phyloP scores from a whole-genome alignment of 306 rosid species.

The Quercus cerris region DNA sequence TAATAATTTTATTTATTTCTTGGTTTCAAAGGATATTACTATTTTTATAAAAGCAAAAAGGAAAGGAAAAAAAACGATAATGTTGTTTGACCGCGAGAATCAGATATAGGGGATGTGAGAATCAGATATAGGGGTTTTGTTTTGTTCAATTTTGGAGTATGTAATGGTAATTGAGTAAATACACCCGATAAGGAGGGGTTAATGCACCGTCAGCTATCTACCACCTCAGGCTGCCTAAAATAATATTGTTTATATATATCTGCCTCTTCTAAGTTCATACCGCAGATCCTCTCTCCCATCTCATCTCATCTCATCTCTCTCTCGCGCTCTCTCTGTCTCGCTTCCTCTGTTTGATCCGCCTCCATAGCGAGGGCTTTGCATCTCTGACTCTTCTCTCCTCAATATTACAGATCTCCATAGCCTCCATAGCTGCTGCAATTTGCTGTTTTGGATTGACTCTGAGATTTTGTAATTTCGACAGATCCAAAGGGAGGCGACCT shows the following conservation, averaged over 20 bases:
- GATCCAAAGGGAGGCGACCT: slow-evolving; percentile 22
- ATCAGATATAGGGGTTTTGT: too few species aligned
- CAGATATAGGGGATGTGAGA: too few species aligned
- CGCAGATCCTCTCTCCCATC: background rate
- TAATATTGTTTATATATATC: background rate
- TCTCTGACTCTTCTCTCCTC: background rate
- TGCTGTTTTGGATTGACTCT: slow-evolving; percentile 1
- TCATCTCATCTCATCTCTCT: background rate
- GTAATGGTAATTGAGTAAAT: slow-evolving; percentile 37
- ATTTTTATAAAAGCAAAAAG: too few species aligned
- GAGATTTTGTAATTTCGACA: background rate
- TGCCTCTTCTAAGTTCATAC: background rate
- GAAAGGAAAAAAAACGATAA: too few species aligned
- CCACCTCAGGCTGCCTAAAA: too few species aligned
- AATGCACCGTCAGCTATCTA: background rate
- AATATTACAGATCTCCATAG: slow-evolving; percentile 18
- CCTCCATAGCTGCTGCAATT: too few species aligned
- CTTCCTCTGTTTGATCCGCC: slow-evolving; percentile 33
- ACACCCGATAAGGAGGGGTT: slow-evolving; percentile 21
- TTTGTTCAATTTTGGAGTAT: background rate
- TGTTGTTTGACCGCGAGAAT: too few species aligned
- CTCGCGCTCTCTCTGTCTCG: background rate
- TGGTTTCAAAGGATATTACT: too few species aligned
- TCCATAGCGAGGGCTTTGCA: slow-evolving; percentile 3
- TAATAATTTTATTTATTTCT: too few species aligned